Evolutionary conservation across 148 eudicot species (phyloP).

Genomic region (Suaeda aralocaspica): DNA sequence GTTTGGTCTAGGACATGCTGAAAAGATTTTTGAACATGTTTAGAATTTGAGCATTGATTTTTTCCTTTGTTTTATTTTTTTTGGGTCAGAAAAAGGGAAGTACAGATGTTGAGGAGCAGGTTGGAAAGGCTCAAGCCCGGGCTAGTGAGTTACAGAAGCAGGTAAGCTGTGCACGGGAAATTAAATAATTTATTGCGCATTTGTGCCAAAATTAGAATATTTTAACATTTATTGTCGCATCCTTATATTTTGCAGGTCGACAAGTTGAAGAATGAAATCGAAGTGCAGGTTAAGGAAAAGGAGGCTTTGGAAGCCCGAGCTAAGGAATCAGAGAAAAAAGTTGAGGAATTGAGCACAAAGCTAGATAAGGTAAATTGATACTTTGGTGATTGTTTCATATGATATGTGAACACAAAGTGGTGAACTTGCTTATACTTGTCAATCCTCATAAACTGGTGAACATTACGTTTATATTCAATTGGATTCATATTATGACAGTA

Average conservation of each 20-base stretch:
- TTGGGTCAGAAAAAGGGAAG: slow-evolving; percentile 54
- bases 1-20: neutral
- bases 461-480: neutral
- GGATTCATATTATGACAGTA: neutral
- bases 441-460: neutral
- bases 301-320: slow-evolving; percentile 45
- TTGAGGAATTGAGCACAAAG: slow-evolving; percentile 42
- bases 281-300: slow-evolving; percentile 47
- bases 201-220: neutral
- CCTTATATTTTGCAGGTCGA: slow-evolving; percentile 39
- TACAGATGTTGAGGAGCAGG: slow-evolving; percentile 56
- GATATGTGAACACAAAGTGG: neutral
- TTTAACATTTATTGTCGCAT: neutral
- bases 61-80: neutral
- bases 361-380: slow-evolving; percentile 64
- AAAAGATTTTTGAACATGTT: neutral
- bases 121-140: slow-evolving; percentile 53
- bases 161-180: slow-evolving; percentile 25
- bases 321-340: slow-evolving; percentile 49
- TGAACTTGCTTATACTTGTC: neutral
- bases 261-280: slow-evolving; percentile 56
- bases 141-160: slow-evolving; percentile 58
- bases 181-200: neutral
- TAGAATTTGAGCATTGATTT: neutral
- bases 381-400: neutral